Evolutionary conservation across 1,284 basidiomycete genomes (phyloP).

Genomic region (Boletellus deceptivus): DNA sequence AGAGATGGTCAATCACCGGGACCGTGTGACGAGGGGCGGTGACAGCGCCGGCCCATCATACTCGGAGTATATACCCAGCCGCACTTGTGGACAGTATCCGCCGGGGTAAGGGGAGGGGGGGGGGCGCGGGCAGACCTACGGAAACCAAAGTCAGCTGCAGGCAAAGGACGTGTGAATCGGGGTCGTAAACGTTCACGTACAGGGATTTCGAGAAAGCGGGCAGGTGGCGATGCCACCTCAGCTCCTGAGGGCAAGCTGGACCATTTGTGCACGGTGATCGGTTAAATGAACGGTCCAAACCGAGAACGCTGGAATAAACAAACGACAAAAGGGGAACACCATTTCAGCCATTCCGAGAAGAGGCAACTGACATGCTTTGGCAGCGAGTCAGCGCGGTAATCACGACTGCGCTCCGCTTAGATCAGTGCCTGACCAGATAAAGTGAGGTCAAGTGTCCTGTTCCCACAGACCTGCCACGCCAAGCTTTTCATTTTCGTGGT

Average conservation of each 20-base stretch:
- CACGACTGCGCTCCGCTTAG: conserved; percentile 21
- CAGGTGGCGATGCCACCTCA: conserved; percentile 11
- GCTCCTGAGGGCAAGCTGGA: conserved; percentile 8
- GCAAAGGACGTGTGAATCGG: conserved; percentile 10
- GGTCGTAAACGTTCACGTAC: conserved; percentile 6
- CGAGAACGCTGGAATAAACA: conserved; percentile 17
- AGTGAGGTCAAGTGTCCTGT: conserved; percentile 18
- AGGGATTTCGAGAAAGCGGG: conserved; percentile 7
- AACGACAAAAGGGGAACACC: conserved; percentile 2
- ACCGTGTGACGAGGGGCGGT: conserved; percentile 3
- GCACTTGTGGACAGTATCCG: conserved; percentile 1
- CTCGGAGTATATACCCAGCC: background rate
- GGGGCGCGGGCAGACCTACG: background rate
- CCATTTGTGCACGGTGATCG: conserved; percentile 22
- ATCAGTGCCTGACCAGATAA: conserved; percentile 34
- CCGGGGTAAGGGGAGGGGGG: background rate
- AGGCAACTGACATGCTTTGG: conserved; percentile 23
- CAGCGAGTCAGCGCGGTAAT: conserved; percentile 26
- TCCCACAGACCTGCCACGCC: conserved; percentile 23
- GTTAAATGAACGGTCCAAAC: conserved; percentile 24
- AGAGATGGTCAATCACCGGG: background rate
- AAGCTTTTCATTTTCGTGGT: conserved; percentile 26
- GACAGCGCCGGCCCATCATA: conserved; percentile 12
- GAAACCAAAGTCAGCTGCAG: background rate
- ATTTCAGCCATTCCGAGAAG: conserved; percentile 14